Conservation (phyloP, 352 stramenopile genomes). For the Globisporangium middletonii region DNA sequence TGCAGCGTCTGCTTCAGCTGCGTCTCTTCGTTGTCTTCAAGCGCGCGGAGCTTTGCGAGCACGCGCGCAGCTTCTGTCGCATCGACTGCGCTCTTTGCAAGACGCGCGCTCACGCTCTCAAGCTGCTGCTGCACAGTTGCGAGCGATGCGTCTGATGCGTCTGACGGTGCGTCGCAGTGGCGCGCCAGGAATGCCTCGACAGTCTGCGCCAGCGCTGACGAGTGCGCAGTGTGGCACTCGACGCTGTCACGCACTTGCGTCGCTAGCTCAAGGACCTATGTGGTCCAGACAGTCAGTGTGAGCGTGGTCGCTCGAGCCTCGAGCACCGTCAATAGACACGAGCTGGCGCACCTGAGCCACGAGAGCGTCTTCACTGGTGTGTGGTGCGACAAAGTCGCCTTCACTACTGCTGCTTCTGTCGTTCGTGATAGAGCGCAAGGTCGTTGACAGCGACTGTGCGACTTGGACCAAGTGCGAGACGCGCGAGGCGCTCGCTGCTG, state of each 20-base stretch:
- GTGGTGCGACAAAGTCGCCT: conserved; percentile 7
- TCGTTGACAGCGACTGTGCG: conserved; percentile 10
- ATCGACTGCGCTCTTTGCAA: conserved; percentile 6
- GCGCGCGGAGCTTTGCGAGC: conserved; percentile 10
- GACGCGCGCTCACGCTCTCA: conserved; percentile 7
- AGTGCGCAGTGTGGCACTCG: conserved; percentile 2
- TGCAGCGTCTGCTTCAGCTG: conserved; percentile 27
- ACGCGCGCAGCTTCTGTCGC: conserved; percentile 3
- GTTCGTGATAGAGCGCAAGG: background rate
- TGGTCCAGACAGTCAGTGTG: too few relatives aligned
- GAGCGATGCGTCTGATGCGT: background rate
- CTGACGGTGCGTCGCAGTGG: conserved; percentile 13
- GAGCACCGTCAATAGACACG: background rate
- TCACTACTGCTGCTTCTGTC: too few relatives aligned
- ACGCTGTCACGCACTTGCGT: conserved; percentile 6
- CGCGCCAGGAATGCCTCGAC: conserved; percentile 24
- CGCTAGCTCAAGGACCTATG: conserved; percentile 14
- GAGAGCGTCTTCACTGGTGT: conserved; percentile 10
- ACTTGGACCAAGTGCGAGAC: conserved; percentile 15
- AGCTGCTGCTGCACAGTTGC: conserved; percentile 4
- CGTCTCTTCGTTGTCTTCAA: conserved; percentile 17
- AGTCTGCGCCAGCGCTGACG: conserved; percentile 11
- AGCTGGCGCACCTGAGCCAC: conserved; percentile 14
- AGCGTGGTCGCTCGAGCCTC: background rate
- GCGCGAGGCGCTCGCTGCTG: background rate